Evolutionary conservation across 2,329 filamentous ascomycete genomes (phyloP).

Genomic region (Tolypocladium tropicale): DNA sequence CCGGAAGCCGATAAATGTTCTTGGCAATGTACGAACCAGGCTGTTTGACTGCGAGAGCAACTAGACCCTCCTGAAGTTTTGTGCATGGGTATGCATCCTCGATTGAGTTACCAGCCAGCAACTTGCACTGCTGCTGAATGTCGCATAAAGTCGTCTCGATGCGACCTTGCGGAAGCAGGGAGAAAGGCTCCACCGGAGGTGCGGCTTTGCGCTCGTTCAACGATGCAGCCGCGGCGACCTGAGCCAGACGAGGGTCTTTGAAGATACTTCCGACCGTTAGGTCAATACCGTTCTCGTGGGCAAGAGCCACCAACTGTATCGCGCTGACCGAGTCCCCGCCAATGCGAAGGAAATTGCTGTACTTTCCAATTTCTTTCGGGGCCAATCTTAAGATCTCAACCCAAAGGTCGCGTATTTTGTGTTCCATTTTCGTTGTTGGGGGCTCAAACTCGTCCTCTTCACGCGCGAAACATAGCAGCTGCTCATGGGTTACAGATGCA

Average conservation of each 20-base stretch:
- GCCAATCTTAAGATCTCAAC: neutral
- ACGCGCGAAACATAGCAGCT: neutral
- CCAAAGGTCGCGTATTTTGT: neutral
- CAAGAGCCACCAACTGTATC: neutral
- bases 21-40: constrained; percentile 9
- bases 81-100: constrained; percentile 22
- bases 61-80: constrained; percentile 25
- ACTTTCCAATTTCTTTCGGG: neutral
- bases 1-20: constrained; percentile 19
- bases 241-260: neutral
- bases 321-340: neutral
- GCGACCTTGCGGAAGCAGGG: neutral
- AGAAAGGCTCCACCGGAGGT: neutral
- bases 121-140: neutral
- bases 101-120: neutral
- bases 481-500: neutral
- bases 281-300: neutral
- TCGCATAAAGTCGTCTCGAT: neutral
- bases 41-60: constrained; percentile 20
- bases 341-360: neutral
- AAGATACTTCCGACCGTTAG: neutral
- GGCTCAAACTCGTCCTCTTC: neutral
- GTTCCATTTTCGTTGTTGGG: neutral
- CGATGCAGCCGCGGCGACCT: neutral
- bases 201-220: neutral